Conservation (phyloP, 1,284 basidiomycete genomes). For the Ganoderma resinaceum region DNA sequence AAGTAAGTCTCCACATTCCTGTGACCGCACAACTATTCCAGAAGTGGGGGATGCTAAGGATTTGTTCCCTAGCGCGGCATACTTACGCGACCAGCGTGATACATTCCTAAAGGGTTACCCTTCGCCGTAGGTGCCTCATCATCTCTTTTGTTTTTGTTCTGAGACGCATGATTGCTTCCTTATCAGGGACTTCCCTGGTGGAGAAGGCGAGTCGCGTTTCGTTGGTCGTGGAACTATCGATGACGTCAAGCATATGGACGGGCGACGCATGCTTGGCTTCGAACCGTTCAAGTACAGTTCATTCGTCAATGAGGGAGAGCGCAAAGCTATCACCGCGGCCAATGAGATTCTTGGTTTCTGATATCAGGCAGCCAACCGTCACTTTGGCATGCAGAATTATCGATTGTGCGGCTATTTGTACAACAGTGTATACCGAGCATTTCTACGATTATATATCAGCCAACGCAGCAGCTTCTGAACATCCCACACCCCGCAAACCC, state of each 20-base stretch:
- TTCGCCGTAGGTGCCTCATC: constrained; percentile 53
- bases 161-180: not conserved
- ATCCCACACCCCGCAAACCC: not conserved
- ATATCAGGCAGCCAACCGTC: not conserved
- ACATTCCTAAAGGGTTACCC: constrained; percentile 65
- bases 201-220: constrained; percentile 71
- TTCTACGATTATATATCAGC: constrained; percentile 7
- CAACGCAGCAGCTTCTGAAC: not conserved
- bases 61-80: constrained; percentile 52
- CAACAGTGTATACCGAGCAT: constrained; percentile 14
- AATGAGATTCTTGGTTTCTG: constrained; percentile 35
- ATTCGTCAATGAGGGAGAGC: constrained; percentile 32
- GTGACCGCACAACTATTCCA: not conserved
- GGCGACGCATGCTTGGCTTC: constrained; percentile 44
- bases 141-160: not conserved
- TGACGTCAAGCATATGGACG: constrained; percentile 50
- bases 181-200: constrained; percentile 76
- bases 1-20: constrained; percentile 52
- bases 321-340: constrained; percentile 31
- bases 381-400: not conserved
- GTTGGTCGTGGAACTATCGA: constrained; percentile 51
- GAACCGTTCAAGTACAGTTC: constrained; percentile 39
- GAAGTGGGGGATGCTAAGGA: not conserved
- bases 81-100: constrained; percentile 65
- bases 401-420: constrained; percentile 11